Evolutionary conservation across 1,284 basidiomycete genomes (phyloP).

Genomic region (Golubevia sp.): DNA sequence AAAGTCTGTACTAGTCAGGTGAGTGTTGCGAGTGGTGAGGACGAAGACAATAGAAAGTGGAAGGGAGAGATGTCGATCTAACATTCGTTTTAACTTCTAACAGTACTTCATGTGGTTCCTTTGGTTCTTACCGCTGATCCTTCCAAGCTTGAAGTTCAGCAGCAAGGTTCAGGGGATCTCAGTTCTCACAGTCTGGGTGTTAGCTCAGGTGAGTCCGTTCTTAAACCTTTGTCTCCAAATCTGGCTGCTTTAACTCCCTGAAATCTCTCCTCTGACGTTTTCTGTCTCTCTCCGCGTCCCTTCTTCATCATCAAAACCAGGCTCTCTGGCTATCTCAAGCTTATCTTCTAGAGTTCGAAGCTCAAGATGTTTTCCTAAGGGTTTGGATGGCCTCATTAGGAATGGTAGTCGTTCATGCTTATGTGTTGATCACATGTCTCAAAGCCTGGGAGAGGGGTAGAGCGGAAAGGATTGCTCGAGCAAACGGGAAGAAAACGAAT

Average conservation of each 20-base stretch:
- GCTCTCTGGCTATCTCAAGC: slow-evolving; percentile 51
- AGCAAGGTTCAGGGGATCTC: slow-evolving; percentile 63
- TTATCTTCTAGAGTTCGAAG: slow-evolving; percentile 52
- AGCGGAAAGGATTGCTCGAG: neutral
- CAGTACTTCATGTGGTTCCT: slow-evolving; percentile 99
- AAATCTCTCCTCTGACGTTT: too few relatives aligned
- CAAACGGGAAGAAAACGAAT: too few relatives aligned
- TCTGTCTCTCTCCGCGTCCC: too few relatives aligned
- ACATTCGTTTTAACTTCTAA: neutral
- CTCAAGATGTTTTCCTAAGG: slow-evolving; percentile 35
- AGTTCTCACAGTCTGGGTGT: slow-evolving; percentile 73
- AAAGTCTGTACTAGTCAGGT: slow-evolving; percentile 98
- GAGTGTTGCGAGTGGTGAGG: slow-evolving; percentile 37
- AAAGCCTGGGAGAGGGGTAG: slow-evolving; percentile 27
- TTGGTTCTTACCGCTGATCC: slow-evolving; percentile 81
- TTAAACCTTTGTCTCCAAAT: neutral
- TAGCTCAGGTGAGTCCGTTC: slow-evolving; percentile 67
- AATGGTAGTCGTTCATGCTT: slow-evolving; percentile 31
- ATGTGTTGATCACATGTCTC: slow-evolving; percentile 26
- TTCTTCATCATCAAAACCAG: too few relatives aligned
- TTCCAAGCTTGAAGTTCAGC: slow-evolving; percentile 70
- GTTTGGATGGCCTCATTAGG: slow-evolving; percentile 41
- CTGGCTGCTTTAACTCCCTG: neutral
- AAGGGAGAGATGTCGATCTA: neutral
- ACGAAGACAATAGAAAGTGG: neutral